Evolutionary conservation across 768 basidiomycete species (phyloP), one percentile per base, ranked within the genome.

Genomic region (Boletus rubroflammeus): DNA sequence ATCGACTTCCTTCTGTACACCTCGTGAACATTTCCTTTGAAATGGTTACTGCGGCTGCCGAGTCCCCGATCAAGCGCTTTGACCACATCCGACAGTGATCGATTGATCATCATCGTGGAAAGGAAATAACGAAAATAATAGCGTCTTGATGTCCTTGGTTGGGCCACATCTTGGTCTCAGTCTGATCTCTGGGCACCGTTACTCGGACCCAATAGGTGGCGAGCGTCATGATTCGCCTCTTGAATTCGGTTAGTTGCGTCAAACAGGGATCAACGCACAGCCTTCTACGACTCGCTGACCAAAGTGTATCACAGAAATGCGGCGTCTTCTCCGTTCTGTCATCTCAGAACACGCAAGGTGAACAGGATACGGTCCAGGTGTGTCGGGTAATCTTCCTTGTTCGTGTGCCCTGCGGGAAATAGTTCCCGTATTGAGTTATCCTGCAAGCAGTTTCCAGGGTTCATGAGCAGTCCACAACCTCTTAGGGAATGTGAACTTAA

Each of bases 101-200:
- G n/a, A n/a, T n/a, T n/a, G n/a, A n/a, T n/a, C n/a, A 31, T 19
- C 14, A 25, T 29, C 59, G 51, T 61, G 60, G 60, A 57, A 61
- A 57, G 19, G 19, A 46, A 61, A 17, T 15, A 47, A 53, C 46
- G 19, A 45, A 57, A 51, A 35, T 7, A 36, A 34, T 25, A 41
- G 29, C 17, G 40, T 44, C 36, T 32, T n/a, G 32, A 29, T 32
- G 6, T 6, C 32, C 23, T 47, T 7, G 8, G 23, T 6, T 11
- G 10, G 28, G 31, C 50, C 28, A 26, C 21, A 19, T 23, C 7
- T 28, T 28, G 11, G 17, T 49, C 25, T 32, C 32, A 26, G 25
- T 10, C 34, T 25, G 10, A 45, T 34, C 39, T 7, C 25, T 50
- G 19, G 14, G 17, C 10, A 19, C 31, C 35, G 21, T 35, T 31